Evolutionary conservation across 441 rosid species (phyloP).

Genomic region (Gossypium gossypioides): DNA sequence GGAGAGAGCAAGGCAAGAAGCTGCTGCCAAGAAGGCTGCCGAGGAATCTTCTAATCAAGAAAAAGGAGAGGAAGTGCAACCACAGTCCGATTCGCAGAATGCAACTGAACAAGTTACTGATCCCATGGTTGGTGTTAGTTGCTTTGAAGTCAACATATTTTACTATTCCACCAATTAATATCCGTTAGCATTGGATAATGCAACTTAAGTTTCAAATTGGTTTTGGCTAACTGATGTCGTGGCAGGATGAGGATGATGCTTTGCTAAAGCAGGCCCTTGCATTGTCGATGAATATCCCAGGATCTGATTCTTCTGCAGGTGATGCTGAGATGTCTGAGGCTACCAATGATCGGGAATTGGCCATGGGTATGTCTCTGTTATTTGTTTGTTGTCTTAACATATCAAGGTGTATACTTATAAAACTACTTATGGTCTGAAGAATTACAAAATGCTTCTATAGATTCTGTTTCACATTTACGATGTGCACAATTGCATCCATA

Average conservation of each 20-base stretch:
- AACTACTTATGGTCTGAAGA: background rate
- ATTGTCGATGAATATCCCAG: conserved; percentile 28
- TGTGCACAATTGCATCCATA: background rate
- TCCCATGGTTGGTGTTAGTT: conserved; percentile 40
- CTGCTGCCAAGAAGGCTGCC: conserved; percentile 70
- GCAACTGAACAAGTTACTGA: conserved; percentile 30
- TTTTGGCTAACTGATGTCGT: conserved; percentile 15
- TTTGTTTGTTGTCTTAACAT: background rate
- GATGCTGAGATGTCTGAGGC: conserved; percentile 49
- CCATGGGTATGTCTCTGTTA: conserved; percentile 29
- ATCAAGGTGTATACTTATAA: background rate
- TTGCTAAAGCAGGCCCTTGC: conserved; percentile 40
- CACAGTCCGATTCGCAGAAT: conserved; percentile 33
- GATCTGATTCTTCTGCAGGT: conserved; percentile 19
- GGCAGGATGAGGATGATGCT: conserved; percentile 46
- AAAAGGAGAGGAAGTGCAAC: conserved; percentile 41
- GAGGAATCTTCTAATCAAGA: conserved; percentile 49
- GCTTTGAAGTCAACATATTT: background rate
- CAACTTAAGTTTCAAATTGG: conserved; percentile 6
- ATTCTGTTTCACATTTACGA: background rate
- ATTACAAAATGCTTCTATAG: background rate
- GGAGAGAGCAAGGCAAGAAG: conserved; percentile 93
- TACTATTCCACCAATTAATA: background rate
- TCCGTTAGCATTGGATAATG: background rate
- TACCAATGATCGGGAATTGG: conserved; percentile 40